Percentiles rank a stretch among this genome's conserved stretches.
Evolutionary conservation across 192 early-diverging fungal genomes (phyloP).

Genomic region (Backusella circina): DNA sequence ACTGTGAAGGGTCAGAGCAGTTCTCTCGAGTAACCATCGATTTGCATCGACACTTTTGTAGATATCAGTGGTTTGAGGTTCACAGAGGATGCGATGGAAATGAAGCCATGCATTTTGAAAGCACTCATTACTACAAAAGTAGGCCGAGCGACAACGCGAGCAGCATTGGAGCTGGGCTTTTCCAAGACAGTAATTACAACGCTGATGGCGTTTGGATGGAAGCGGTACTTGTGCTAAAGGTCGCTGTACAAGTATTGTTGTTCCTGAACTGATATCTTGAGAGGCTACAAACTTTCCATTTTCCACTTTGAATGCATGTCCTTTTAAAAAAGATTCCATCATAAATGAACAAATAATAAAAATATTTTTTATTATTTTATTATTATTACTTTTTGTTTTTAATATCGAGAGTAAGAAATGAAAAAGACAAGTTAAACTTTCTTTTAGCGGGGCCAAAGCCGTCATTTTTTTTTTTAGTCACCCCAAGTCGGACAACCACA

Average conservation of each 20-base stretch:
- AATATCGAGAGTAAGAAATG: no score
- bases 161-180: constrained; percentile 27
- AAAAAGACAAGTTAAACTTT: no score
- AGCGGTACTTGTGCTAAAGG: constrained; percentile 17
- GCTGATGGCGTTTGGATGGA: constrained; percentile 16
- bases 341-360: background rate
- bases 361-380: background rate
- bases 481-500: no score
- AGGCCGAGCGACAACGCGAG: constrained; percentile 24
- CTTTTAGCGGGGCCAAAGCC: no score
- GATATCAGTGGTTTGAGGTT: constrained; percentile 11
- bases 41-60: constrained; percentile 14
- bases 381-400: background rate
- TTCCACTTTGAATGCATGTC: background rate
- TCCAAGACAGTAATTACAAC: constrained; percentile 25
- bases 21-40: constrained; percentile 19
- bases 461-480: no score
- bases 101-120: constrained; percentile 30
- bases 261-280: background rate
- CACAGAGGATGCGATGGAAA: constrained; percentile 17
- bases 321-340: background rate
- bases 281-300: background rate
- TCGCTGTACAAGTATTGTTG: background rate
- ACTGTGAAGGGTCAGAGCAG: constrained; percentile 8
- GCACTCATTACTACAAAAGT: constrained; percentile 26